These are phyloP conservation scores for Curvularia eragrostidis DNA, from an alignment of 2,329 filamentous ascomycete species.

Conservation along the genomic window DNA sequence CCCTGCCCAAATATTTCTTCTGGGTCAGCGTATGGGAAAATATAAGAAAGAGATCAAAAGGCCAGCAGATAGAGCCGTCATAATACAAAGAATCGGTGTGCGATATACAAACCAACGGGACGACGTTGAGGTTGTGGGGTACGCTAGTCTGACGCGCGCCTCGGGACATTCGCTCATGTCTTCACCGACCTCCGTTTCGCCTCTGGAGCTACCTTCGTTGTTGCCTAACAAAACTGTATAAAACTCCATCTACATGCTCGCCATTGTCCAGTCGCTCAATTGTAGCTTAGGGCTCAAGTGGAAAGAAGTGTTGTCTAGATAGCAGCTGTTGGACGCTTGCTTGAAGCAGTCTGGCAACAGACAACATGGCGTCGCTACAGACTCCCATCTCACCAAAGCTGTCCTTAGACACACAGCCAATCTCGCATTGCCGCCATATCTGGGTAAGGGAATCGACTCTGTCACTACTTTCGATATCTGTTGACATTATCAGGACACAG, in stretches of 20 bases:
- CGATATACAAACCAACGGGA: background rate
- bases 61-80: background rate
- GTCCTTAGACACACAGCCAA: constrained; percentile 22
- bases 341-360: background rate
- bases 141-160: constrained; percentile 8
- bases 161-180: background rate
- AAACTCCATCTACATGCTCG: constrained; percentile 25
- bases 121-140: constrained; percentile 2
- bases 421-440: constrained; percentile 36
- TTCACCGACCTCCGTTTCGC: constrained; percentile 14
- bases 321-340: constrained; percentile 12
- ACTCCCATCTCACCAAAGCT: constrained; percentile 25
- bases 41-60: background rate
- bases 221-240: constrained; percentile 13
- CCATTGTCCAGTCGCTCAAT: constrained; percentile 12
- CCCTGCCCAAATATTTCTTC: background rate
- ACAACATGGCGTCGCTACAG: constrained; percentile 37
- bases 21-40: background rate
- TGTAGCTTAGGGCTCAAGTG: constrained; percentile 29
- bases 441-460: constrained; percentile 30
- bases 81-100: background rate
- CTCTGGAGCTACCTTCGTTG: constrained; percentile 4
- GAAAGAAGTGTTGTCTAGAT: constrained; percentile 29
- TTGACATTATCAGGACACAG: constrained; percentile 40
- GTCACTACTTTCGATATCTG: background rate